Evolutionary conservation across 2,329 filamentous ascomycete genomes (phyloP), one percentile per base, ranked within the genome.

Genomic region (Helminthosporium solani): DNA sequence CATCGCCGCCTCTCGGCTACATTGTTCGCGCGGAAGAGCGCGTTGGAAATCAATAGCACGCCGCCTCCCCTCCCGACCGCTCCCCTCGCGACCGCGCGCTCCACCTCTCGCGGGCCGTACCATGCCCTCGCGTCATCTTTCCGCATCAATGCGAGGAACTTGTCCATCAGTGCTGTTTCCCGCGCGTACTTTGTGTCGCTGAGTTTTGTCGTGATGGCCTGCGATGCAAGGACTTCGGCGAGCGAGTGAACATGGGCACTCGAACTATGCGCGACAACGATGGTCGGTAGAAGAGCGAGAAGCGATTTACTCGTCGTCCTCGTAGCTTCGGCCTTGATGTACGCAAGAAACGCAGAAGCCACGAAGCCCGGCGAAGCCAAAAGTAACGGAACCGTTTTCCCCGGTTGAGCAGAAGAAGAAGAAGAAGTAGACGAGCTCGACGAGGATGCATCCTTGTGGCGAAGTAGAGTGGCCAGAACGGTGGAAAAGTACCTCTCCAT

Each of bases 351-450:
- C 16, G 86, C 85, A 2, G 80, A 75, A 0, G 92, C 92, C 6
- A 88, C 84, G 67, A 95, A 99, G 0, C 92, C 94, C 0, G 94
- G 92, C 50, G 87, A 91, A 1, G 92, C 94, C 2, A 99, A 77
- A 16, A 99, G 76, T 11, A 97, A 73, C 0, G 91, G 90, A 14
- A 66, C 51, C 2, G 64, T 66, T 33, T 67, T 69, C 42, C 46
- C 53, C 14, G 52, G 40, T 16, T 52, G 38, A n/a, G 34, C 28
- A 12, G 25, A 23, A 8, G 7, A 20, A 8, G 18, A 16, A 9
- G 51, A 23, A 8, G 15, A 79, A 16, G 11, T 28, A 11, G 18
- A 11, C 2, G 51, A 25, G 11, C n/a, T 79, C 14, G 43, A 23
- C 19, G 40, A 57, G 7, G 50, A 43, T 52, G 95, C 86, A 65